A percentile compares a stretch with the other conserved stretches of the same genome.
Conservation (phyloP, 139 green algal species). For the Chlorella ohadii region DNA sequence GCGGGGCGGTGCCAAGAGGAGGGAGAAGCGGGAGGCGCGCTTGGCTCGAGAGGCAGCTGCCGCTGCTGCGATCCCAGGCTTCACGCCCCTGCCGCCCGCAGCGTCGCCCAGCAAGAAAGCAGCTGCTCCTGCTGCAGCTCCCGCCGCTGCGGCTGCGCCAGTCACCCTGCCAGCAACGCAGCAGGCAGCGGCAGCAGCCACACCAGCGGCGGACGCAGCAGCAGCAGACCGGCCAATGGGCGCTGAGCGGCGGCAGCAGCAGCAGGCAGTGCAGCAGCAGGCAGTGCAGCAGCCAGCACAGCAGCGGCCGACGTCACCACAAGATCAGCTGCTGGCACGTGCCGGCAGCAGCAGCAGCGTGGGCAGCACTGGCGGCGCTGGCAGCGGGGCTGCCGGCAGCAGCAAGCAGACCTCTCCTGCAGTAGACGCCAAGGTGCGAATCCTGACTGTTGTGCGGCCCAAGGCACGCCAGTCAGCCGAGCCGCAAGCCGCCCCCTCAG, state of each 20-base stretch:
- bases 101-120: neutral
- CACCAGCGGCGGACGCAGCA: neutral
- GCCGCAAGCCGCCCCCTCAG: neutral
- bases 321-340: no score
- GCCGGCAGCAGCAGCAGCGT: no score
- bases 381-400: no score
- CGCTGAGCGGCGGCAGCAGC: neutral
- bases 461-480: neutral
- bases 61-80: no score
- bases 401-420: neutral
- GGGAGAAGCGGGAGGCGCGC: neutral
- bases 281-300: neutral
- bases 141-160: neutral
- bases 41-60: no score
- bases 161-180: neutral
- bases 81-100: no score
- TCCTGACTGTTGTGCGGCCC: neutral
- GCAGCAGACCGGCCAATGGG: no score
- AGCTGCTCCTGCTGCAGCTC: neutral
- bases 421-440: neutral
- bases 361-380: no score
- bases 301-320: neutral
- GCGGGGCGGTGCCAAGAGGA: neutral
- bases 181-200: neutral
- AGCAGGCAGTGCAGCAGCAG: neutral